These are phyloP conservation scores for Lonicera japonica DNA, from an alignment of 129 eudicot genomes.

Conservation along the genomic window DNA sequence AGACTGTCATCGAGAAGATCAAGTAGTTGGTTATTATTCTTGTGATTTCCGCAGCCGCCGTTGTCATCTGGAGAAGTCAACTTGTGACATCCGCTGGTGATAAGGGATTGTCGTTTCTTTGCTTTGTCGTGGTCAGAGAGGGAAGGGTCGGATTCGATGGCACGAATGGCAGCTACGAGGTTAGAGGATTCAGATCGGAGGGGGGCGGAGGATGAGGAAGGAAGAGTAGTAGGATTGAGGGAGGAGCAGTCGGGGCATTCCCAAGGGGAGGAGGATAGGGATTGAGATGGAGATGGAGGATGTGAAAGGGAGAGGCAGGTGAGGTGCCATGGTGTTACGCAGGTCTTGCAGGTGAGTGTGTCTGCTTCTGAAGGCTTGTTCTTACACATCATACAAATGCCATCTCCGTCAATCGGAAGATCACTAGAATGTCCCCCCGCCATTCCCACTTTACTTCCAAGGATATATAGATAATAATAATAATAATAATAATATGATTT, in stretches of 20 bases:
- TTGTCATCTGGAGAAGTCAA: constrained; percentile 42
- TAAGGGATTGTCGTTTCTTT: no score
- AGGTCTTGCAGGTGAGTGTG: constrained; percentile 58
- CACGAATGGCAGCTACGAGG: constrained; percentile 48
- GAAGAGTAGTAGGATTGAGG: no score
- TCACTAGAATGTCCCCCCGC: no score
- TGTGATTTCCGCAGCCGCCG: constrained; percentile 12
- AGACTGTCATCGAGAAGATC: constrained; percentile 52
- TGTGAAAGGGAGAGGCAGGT: constrained; percentile 42
- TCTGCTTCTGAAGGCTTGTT: constrained; percentile 40
- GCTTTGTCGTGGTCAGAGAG: constrained; percentile 77
- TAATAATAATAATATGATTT: no score
- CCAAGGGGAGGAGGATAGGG: constrained; percentile 47
- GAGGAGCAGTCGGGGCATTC: constrained; percentile 87
- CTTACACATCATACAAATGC: constrained; percentile 76
- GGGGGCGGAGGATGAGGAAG: no score
- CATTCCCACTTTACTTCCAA: no score
- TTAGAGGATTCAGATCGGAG: constrained; percentile 10
- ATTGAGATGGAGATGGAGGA: no score
- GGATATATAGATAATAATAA: no score
- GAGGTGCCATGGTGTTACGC: constrained; percentile 87
- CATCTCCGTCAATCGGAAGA: constrained; percentile 85
- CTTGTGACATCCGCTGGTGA: no score
- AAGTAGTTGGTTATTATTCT: constrained; percentile 33
- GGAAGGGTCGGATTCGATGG: constrained; percentile 59